Base-by-base conservation (phyloP, 169 alveolate species). In the Toxoplasma gondii region DNA sequence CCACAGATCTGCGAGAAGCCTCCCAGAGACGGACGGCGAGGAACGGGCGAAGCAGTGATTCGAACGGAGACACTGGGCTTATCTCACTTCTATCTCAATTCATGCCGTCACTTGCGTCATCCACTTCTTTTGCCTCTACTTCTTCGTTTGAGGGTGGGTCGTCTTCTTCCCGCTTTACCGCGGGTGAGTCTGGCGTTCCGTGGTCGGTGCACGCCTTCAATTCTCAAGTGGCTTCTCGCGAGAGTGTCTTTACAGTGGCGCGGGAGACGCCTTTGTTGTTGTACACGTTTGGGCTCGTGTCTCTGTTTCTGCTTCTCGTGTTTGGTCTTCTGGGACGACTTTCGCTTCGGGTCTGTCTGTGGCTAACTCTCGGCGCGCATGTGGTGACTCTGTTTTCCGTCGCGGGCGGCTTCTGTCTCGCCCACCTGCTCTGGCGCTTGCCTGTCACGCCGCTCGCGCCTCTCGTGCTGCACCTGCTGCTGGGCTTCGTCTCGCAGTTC, bases 391-490 rank as follows among this genome's bases (percentile, higher is more conserved):
- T 70, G 24, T 91, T 91, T 80, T 87, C 94, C 49, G 91, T 69
- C 53, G 80, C 94, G 45, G 94, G 82, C 54, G 91, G 94, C 29
- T 78, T 91, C 82, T 70, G 82, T 44, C 45, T 91, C 44, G 74
- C 83, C 22, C 94, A 91, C 91, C 69, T 91, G 53, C 36, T 91
- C 67, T 87, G 44, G 54, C 82, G 94, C 58, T 82, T 53, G 9
- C 91, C 94, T 0, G 91, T 91, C 90, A 91, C 94, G 29, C 94
- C 94, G 83, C 91, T 91, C 90, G 90, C 82, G 81, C 94, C 82
- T 67, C 94, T 91, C 91, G 94, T 91, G 91, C 83, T 91, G 94
- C 94, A 91, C 58, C 39, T 91, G 91, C 94, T 91, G 81, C 94
- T 91, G 38, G 94, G 94, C 90, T 38, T 91, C 80, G 34, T 78